phyloP scores from a whole-genome alignment of 805 yeast genomes.

The Candida berthetii region DNA sequence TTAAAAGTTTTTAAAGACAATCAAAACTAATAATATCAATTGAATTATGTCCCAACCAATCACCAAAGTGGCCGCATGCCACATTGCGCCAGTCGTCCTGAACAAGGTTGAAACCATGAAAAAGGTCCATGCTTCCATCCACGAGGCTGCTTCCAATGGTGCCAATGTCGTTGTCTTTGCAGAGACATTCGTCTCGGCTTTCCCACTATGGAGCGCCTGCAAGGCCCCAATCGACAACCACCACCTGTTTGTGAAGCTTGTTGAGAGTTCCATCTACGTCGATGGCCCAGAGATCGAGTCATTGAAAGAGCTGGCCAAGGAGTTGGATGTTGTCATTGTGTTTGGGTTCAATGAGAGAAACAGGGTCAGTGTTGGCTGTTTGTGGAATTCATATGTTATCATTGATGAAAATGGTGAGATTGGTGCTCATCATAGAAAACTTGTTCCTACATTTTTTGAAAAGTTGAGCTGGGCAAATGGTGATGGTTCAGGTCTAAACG shows the following conservation, averaged over 20 bases:
- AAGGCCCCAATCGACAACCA: slow-evolving; percentile 21
- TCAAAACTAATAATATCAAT: too few relatives aligned
- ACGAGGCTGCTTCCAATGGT: slow-evolving; percentile 15
- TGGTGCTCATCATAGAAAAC: slow-evolving; percentile 14
- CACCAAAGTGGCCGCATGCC: slow-evolving; percentile 19
- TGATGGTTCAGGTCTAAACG: slow-evolving; percentile 16
- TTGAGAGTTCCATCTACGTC: slow-evolving; percentile 16
- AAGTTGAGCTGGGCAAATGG: slow-evolving; percentile 18
- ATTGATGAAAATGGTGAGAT: slow-evolving; percentile 14
- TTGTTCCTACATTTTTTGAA: slow-evolving; percentile 17
- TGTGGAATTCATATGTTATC: slow-evolving; percentile 19
- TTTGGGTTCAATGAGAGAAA: slow-evolving; percentile 19
- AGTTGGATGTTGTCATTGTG: slow-evolving; percentile 13
- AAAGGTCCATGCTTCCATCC: slow-evolving; percentile 11
- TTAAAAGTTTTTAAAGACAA: too few relatives aligned
- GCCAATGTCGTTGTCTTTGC: slow-evolving; percentile 17
- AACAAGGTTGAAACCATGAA: slow-evolving; percentile 15
- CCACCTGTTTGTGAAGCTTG: slow-evolving; percentile 12
- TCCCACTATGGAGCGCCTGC: slow-evolving; percentile 18
- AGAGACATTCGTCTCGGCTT: slow-evolving; percentile 17
- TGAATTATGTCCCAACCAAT: slow-evolving; percentile 6
- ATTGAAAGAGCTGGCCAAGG: slow-evolving; percentile 8
- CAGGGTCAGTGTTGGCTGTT: slow-evolving; percentile 15
- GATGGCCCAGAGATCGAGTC: slow-evolving; percentile 18
- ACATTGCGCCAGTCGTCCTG: slow-evolving; percentile 15